Conservation (phyloP, 1,139 yeast species). For the Saccharomyces hybrid region DNA sequence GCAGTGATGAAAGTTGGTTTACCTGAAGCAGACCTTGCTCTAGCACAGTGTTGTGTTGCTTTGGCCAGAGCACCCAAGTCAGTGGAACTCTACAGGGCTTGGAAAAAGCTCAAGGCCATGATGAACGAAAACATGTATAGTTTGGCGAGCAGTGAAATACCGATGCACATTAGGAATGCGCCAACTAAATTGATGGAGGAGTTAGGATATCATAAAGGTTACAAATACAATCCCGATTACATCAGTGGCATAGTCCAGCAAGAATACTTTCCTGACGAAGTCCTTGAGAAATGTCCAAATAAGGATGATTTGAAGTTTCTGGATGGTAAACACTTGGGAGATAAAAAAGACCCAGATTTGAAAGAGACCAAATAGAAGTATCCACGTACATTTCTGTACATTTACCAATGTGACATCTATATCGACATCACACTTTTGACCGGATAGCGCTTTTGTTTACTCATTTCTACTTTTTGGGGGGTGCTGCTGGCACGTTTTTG, state of each 20-base stretch:
- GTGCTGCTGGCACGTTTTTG: not conserved
- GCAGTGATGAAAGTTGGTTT: conserved; percentile 90
- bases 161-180: conserved; percentile 83
- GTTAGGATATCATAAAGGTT: conserved; percentile 74
- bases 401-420: too few relatives aligned
- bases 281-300: conserved; percentile 30
- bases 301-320: conserved; percentile 29
- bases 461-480: too few relatives aligned
- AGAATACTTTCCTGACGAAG: conserved; percentile 54
- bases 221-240: conserved; percentile 81
- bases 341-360: conserved; percentile 32
- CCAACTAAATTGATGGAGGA: conserved; percentile 89
- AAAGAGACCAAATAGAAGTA: not conserved
- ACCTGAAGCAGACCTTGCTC: conserved; percentile 88
- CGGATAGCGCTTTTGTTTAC: not conserved
- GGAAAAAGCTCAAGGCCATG: conserved; percentile 55
- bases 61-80: conserved; percentile 82
- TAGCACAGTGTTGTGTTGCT: conserved; percentile 89
- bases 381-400: not conserved
- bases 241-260: conserved; percentile 67
- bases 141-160: conserved; percentile 56
- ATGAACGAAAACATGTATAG: conserved; percentile 53
- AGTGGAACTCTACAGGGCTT: conserved; percentile 74
- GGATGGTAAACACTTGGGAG: conserved; percentile 40
- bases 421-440: too few relatives aligned